Evolutionary conservation across 2,329 filamentous ascomycete species (phyloP).

Genomic region (Nectriaceae sp.): DNA sequence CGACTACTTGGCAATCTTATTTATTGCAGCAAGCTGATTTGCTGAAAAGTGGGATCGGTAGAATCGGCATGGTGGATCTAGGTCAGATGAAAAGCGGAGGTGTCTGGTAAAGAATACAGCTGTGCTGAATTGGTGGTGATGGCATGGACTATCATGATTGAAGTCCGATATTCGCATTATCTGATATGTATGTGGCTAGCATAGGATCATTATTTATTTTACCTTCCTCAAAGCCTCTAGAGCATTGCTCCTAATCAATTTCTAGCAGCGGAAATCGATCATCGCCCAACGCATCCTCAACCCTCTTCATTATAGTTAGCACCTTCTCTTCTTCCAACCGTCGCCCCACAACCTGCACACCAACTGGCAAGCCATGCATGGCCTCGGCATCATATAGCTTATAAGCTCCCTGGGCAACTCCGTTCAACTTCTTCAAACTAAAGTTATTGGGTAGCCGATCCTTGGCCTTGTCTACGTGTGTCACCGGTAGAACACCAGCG

Average conservation of each 20-base stretch:
- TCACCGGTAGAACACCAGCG: constrained; percentile 79
- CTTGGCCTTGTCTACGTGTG: constrained; percentile 71
- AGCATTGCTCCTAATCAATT: constrained; percentile 45
- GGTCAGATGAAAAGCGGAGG: too few species aligned
- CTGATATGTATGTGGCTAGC: too few species aligned
- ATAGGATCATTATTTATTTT: too few species aligned
- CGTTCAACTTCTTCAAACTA: constrained; percentile 68
- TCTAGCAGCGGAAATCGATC: constrained; percentile 55
- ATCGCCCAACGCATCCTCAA: constrained; percentile 72
- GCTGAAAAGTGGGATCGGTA: neutral
- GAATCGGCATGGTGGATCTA: too few species aligned
- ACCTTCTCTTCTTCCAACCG: constrained; percentile 88
- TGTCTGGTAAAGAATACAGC: too few species aligned
- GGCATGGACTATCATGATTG: too few species aligned
- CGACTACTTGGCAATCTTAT: constrained; percentile 12
- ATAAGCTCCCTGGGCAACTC: constrained; percentile 80
- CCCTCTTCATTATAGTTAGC: constrained; percentile 73
- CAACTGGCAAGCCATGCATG: constrained; percentile 89
- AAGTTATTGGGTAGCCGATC: constrained; percentile 67
- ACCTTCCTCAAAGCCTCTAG: neutral
- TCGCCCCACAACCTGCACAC: constrained; percentile 79
- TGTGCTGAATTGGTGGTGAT: too few species aligned
- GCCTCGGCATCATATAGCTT: constrained; percentile 78
- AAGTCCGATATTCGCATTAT: neutral
- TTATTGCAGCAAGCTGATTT: constrained; percentile 15